phyloP scores from a whole-genome alignment of 2,329 filamentous ascomycete genomes.

The Penicillium sp. region DNA sequence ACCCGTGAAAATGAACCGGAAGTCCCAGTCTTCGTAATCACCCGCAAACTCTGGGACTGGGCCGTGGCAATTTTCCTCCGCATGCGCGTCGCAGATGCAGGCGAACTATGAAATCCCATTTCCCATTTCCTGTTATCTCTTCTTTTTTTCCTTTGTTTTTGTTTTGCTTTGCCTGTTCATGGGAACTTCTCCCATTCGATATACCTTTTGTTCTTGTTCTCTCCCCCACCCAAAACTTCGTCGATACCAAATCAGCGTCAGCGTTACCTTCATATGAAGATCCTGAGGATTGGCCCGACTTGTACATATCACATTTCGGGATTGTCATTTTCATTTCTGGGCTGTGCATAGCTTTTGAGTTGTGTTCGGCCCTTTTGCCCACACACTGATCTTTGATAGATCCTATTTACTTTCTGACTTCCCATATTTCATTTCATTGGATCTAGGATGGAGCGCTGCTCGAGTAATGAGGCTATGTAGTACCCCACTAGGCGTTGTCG shows the following conservation, averaged over 20 bases:
- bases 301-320: conserved; percentile 23
- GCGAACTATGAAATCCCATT: conserved; percentile 24
- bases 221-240: not conserved
- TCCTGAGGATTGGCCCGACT: conserved; percentile 1
- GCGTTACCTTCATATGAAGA: too few species aligned
- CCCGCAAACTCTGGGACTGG: conserved; percentile 47
- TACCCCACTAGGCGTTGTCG: too few species aligned
- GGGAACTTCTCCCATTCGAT: not conserved
- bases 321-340: conserved; percentile 5
- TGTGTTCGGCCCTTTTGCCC: not conserved
- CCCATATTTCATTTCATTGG: not conserved
- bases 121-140: conserved; percentile 5
- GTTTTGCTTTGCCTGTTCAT: too few species aligned
- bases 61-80: conserved; percentile 38
- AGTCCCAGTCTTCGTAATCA: conserved; percentile 60
- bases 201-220: not conserved
- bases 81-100: conserved; percentile 38
- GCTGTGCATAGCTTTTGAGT: not conserved
- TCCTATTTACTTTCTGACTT: conserved; percentile 10
- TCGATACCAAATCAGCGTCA: too few species aligned
- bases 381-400: conserved; percentile 23
- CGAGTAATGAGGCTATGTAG: too few species aligned
- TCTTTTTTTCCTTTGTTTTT: conserved; percentile 12
- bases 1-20: conserved; percentile 65
- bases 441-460: too few species aligned